Base-by-base conservation (phyloP, 768 basidiomycete species). In the Hypholoma sublateritium region DNA sequence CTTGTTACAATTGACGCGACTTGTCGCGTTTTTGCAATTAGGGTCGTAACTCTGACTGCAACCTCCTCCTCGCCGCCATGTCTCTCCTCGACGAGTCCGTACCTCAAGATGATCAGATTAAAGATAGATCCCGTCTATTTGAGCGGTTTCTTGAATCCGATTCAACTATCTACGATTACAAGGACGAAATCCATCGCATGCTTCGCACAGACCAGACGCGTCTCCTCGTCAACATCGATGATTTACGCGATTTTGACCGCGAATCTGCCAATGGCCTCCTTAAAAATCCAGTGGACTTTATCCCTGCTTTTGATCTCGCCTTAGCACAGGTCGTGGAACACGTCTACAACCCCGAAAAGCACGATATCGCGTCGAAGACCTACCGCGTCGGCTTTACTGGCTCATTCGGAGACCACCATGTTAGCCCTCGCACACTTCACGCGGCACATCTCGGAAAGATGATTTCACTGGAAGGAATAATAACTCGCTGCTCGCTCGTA, bases 391-490 rank as follows among this genome's bases (percentile, higher is more conserved):
- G 95, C 21, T 87, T 98, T 70, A 89, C 91, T 64, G 97, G 97
- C 50, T 95, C 93, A 6, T 99, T 99, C 71, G 97, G 97, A 44
- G 96, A 98, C 73, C 93, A 98, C 72, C 95, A 98, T 72, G 91
- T 95, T 71, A 98, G 90, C 72, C 97, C 97, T 46, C 82, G 97
- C 7, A 94, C 94, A 16, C 82, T 99, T 50, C 84, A 87, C 56
- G 90, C 94, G 28, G 81, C 84, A 59, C 89, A 98, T 70, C 84
- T 99, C 17, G 92, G 94, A 48, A 94, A 89, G 73, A 94, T 98
- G 94, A 92, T 98, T 67, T 95, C 91, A 34, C 72, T 99, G 34
- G 97, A 99, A 76, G 97, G 96, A 37, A 99, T 99, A 69, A 94
- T 99, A 60, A 98, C 96, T 3, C 85, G 97, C 56, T 99, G 97